phyloP scores from a whole-genome alignment of 2,329 filamentous ascomycete genomes.

The Dactylellina cionopaga region DNA sequence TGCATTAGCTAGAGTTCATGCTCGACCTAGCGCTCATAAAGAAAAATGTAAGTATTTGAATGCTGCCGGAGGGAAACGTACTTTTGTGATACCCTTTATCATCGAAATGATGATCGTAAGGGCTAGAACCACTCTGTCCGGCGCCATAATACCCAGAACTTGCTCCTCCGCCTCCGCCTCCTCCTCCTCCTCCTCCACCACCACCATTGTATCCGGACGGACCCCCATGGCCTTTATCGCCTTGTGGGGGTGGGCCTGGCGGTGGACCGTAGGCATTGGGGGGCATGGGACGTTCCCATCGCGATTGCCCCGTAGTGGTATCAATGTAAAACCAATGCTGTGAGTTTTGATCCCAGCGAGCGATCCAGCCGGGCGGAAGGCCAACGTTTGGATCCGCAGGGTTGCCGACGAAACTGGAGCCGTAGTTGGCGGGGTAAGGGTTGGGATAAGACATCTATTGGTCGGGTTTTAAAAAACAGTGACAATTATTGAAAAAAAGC shows the following conservation, averaged over 20 bases:
- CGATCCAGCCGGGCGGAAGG: constrained; percentile 41
- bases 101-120: constrained; percentile 38
- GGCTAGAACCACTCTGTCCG: not conserved
- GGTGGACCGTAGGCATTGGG: constrained; percentile 10
- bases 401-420: constrained; percentile 10
- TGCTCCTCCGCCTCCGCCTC: not conserved
- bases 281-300: constrained; percentile 31
- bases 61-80: constrained; percentile 1
- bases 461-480: not conserved
- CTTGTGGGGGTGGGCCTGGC: constrained; percentile 6
- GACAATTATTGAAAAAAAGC: not conserved
- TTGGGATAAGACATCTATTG: constrained; percentile 3
- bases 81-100: constrained; percentile 33
- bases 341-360: constrained; percentile 33
- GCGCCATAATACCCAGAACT: not conserved
- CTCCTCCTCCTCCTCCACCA: not conserved
- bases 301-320: constrained; percentile 15
- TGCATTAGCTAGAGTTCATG: no score
- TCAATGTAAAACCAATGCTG: constrained; percentile 50
- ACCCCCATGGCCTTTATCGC: not conserved
- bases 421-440: not conserved
- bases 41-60: not conserved
- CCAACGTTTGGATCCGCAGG: constrained; percentile 40
- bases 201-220: constrained; percentile 1
- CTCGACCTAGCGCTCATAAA: no score